phyloP scores from a whole-genome alignment of 805 yeast species.

The Pichia gijzeniarum region DNA sequence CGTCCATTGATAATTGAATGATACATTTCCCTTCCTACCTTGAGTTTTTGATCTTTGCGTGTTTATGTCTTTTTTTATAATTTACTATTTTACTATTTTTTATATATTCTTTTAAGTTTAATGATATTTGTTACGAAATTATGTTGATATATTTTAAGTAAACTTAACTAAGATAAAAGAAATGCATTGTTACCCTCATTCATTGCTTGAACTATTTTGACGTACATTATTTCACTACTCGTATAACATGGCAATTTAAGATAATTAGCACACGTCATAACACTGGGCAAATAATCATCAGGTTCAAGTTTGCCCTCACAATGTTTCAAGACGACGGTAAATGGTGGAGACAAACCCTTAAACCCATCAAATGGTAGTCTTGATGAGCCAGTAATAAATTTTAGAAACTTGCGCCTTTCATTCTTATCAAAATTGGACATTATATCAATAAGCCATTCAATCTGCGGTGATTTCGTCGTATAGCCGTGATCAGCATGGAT shows the following conservation, averaged over 20 bases:
- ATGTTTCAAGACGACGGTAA: conserved; percentile 81
- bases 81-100: neutral
- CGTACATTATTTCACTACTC: conserved; percentile 49
- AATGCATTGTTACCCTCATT: conserved; percentile 87
- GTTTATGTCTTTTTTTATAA: neutral
- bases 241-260: conserved; percentile 83
- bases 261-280: conserved; percentile 97
- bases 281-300: conserved; percentile 88
- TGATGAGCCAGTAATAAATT: conserved; percentile 90
- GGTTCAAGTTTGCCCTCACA: conserved; percentile 63
- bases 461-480: conserved; percentile 56
- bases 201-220: conserved; percentile 62
- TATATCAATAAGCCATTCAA: conserved; percentile 54
- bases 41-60: neutral
- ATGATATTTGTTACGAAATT: too few species aligned
- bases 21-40: too few species aligned
- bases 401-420: conserved; percentile 69
- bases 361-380: conserved; percentile 92
- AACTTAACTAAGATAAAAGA: conserved; percentile 59
- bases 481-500: conserved; percentile 90
- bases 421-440: conserved; percentile 46
- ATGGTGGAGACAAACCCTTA: conserved; percentile 68
- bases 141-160: too few species aligned
- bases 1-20: too few species aligned
- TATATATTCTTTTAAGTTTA: too few species aligned